These are phyloP conservation scores for Candida boidinii DNA, from an alignment of 805 yeast genomes.

Conservation along the genomic window DNA sequence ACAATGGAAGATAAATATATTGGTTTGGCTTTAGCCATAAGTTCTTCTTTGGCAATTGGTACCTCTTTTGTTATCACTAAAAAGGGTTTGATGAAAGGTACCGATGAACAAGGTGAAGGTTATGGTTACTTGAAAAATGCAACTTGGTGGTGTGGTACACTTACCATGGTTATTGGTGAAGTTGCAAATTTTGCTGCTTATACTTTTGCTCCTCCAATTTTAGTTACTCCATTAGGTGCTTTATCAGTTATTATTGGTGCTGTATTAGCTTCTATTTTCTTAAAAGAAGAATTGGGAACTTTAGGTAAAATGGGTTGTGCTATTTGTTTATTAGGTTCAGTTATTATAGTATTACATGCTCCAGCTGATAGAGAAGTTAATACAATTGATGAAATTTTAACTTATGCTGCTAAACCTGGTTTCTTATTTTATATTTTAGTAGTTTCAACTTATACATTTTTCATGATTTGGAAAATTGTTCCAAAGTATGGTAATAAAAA, in stretches of 20 bases:
- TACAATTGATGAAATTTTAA: constrained; percentile 81
- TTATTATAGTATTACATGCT: constrained; percentile 82
- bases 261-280: constrained; percentile 73
- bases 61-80: constrained; percentile 85
- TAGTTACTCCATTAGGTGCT: constrained; percentile 91
- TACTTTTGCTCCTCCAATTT: constrained; percentile 89
- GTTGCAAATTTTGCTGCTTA: constrained; percentile 91
- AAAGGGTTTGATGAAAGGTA: constrained; percentile 66
- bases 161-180: constrained; percentile 87
- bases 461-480: constrained; percentile 78
- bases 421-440: constrained; percentile 57
- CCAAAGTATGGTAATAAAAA: constrained; percentile 72
- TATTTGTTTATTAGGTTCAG: constrained; percentile 79
- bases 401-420: constrained; percentile 71
- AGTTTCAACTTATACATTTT: constrained; percentile 60
- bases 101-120: constrained; percentile 58
- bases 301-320: constrained; percentile 92
- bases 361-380: constrained; percentile 88
- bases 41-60: constrained; percentile 85
- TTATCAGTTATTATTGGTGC: constrained; percentile 88
- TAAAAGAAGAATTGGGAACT: constrained; percentile 80
- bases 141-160: constrained; percentile 91
- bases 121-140: constrained; percentile 75
- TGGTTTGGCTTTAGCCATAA: constrained; percentile 80
- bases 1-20: constrained; percentile 75